Conservation (phyloP, 192 early-diverging fungal genomes). For the Irineochytrium annulatum region DNA sequence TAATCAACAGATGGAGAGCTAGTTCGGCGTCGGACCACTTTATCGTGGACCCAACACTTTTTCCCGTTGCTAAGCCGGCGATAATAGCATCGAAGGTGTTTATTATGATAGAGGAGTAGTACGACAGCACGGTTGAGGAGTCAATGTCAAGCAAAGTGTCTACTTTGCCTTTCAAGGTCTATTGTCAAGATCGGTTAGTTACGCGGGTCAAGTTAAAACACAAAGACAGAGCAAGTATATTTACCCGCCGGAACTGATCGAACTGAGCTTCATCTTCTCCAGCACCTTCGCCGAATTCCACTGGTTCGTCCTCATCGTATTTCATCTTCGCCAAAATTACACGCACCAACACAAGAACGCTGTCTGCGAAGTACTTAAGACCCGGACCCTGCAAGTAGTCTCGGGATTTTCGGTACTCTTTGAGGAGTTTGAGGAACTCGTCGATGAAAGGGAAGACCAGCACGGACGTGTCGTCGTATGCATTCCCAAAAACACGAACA, state of each 20-base stretch:
- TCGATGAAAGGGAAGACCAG: constrained; percentile 74
- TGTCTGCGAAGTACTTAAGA: constrained; percentile 15
- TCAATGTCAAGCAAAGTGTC: constrained; percentile 75
- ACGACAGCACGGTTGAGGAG: constrained; percentile 51
- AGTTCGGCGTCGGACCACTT: constrained; percentile 74
- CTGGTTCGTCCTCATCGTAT: constrained; percentile 77
- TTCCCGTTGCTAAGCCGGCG: constrained; percentile 39
- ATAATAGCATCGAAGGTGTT: constrained; percentile 58
- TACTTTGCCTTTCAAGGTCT: constrained; percentile 39
- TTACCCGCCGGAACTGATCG: constrained; percentile 63
- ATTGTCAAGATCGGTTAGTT: too few species aligned
- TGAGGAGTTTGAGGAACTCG: constrained; percentile 63
- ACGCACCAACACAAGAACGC: constrained; percentile 46
- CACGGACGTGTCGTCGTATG: constrained; percentile 77
- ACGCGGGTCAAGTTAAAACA: neutral
- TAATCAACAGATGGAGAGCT: constrained; percentile 66
- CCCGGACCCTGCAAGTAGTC: neutral
- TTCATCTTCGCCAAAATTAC: constrained; percentile 83
- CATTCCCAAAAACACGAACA: constrained; percentile 73
- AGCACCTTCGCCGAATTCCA: constrained; percentile 64
- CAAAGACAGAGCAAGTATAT: neutral
- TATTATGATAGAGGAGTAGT: constrained; percentile 58
- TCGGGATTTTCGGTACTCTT: constrained; percentile 39
- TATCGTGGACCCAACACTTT: constrained; percentile 4
- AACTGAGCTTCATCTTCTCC: constrained; percentile 78